Evolutionary conservation across 108 stramenopile genomes (phyloP).

Genomic region (Cyclotella cryptica): DNA sequence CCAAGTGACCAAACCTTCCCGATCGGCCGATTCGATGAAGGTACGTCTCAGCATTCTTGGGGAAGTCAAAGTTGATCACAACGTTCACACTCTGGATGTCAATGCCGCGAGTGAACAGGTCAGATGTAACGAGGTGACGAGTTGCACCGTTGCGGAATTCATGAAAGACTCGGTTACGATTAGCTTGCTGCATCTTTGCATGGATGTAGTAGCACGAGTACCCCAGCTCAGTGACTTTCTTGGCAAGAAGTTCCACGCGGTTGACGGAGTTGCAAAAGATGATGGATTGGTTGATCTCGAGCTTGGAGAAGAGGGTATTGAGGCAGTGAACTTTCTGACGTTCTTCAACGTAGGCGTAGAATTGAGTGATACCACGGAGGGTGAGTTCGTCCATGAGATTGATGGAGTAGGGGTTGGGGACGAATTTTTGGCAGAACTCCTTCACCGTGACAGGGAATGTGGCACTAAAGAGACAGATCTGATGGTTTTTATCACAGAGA

Average conservation of each 20-base stretch:
- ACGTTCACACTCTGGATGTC: conserved; percentile 99
- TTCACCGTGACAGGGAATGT: conserved; percentile 99
- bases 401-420: conserved; percentile 93
- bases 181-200: conserved; percentile 98
- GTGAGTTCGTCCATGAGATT: conserved; percentile 99
- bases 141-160: conserved; percentile 98
- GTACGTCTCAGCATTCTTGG: conserved; percentile 98
- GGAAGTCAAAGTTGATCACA: conserved; percentile 99
- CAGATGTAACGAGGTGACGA: conserved; percentile 96
- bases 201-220: conserved; percentile 99
- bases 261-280: conserved; percentile 99
- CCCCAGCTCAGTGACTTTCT: conserved; percentile 99
- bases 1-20: conserved; percentile 98
- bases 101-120: conserved; percentile 99
- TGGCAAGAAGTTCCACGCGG: conserved; percentile 97
- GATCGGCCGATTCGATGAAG: conserved; percentile 98
- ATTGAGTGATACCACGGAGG: conserved; percentile 97
- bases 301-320: conserved; percentile 97
- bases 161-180: conserved; percentile 98
- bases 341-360: conserved; percentile 99
- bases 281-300: conserved; percentile 99
- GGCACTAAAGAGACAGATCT: conserved; percentile 98
- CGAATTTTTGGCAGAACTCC: conserved; percentile 94
- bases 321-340: conserved; percentile 99
- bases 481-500: conserved; percentile 86